Evolutionary conservation across 2,329 filamentous ascomycete species (phyloP).

Genomic region (Ascochyta rabiei): DNA sequence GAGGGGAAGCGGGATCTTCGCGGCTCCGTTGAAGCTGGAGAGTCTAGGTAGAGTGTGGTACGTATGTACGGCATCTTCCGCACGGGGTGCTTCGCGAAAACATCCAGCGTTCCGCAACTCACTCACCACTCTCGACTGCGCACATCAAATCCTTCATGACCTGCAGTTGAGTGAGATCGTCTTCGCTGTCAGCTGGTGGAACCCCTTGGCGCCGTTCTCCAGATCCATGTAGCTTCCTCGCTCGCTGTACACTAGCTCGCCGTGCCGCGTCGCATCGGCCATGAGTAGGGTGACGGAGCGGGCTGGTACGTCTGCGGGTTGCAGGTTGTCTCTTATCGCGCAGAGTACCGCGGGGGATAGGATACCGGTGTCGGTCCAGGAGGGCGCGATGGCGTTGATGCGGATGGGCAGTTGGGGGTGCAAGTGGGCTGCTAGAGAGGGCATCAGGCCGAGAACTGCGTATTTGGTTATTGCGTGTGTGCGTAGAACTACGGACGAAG

Average conservation of each 20-base stretch:
- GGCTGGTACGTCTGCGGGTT: slow-evolving; percentile 34
- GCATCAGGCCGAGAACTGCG: slow-evolving; percentile 40
- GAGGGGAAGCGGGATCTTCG: too few species aligned
- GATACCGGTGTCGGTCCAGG: slow-evolving; percentile 41
- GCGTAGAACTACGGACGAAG: neutral
- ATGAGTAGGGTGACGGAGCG: slow-evolving; percentile 34
- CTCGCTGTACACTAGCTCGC: slow-evolving; percentile 35
- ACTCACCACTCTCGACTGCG: neutral
- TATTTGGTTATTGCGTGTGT: slow-evolving; percentile 34
- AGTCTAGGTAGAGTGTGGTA: too few species aligned
- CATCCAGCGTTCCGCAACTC: too few species aligned
- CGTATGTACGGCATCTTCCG: too few species aligned
- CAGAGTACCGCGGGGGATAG: slow-evolving; percentile 19
- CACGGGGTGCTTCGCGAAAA: too few species aligned
- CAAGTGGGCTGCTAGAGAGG: slow-evolving; percentile 29
- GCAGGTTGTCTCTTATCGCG: slow-evolving; percentile 25
- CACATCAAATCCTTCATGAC: slow-evolving; percentile 7
- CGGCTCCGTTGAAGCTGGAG: too few species aligned
- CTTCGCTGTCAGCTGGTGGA: slow-evolving; percentile 22
- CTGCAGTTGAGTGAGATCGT: slow-evolving; percentile 10
- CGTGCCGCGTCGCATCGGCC: slow-evolving; percentile 34
- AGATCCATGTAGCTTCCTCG: slow-evolving; percentile 34
- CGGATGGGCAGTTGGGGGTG: slow-evolving; percentile 36
- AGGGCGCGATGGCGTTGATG: slow-evolving; percentile 42
- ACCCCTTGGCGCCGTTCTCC: slow-evolving; percentile 35